These are phyloP conservation scores for Detonula confervacea DNA, from an alignment of 352 stramenopile genomes.

Conservation along the genomic window DNA sequence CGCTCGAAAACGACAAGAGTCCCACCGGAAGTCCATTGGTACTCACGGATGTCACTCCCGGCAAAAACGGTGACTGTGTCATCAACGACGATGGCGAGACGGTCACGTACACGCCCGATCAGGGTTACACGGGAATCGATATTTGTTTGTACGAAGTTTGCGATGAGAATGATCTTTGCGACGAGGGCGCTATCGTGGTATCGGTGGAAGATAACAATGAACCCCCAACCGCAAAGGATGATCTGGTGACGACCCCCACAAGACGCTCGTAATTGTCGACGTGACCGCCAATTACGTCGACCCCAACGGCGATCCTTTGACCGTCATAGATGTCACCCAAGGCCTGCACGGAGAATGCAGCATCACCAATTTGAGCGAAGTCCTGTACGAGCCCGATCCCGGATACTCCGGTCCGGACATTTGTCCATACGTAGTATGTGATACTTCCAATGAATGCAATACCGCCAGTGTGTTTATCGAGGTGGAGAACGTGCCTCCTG, in stretches of 20 bases:
- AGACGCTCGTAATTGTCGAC: not conserved
- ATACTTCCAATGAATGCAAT: constrained; percentile 21
- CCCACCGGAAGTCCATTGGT: constrained; percentile 1
- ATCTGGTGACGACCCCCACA: constrained; percentile 10
- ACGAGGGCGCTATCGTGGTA: constrained; percentile 26
- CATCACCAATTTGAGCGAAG: constrained; percentile 9
- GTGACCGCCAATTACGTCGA: not conserved
- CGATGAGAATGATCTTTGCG: constrained; percentile 23
- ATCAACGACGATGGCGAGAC: constrained; percentile 5
- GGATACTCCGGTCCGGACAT: constrained; percentile 26
- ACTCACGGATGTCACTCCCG: not conserved
- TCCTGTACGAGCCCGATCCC: constrained; percentile 24
- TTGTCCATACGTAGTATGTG: constrained; percentile 36
- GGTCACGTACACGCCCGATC: not conserved
- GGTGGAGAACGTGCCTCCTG: not conserved
- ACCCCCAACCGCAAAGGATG: constrained; percentile 15
- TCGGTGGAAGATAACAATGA: constrained; percentile 18
- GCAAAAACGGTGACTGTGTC: constrained; percentile 11
- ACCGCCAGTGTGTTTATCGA: constrained; percentile 26
- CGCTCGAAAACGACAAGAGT: constrained; percentile 18
- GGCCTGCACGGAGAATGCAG: constrained; percentile 16
- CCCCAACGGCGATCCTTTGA: not conserved
- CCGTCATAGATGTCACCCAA: constrained; percentile 1
- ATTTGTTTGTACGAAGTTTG: constrained; percentile 7
- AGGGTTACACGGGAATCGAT: constrained; percentile 1